Evolutionary conservation across 306 rosid genomes (phyloP), one percentile per base, ranked within the genome.

Genomic region (Cercis canadensis): DNA sequence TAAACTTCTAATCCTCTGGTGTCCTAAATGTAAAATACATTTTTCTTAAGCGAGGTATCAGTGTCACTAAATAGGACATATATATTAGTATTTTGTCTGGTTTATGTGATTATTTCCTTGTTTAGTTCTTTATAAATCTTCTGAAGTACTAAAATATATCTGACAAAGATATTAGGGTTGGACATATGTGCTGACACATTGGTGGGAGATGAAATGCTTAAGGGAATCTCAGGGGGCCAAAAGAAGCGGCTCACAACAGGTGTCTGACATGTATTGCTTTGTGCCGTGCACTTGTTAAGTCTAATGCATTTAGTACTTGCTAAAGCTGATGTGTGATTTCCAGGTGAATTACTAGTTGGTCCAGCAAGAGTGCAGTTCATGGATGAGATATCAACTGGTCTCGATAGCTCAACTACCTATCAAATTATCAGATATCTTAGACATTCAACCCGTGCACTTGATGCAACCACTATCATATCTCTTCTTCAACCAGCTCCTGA

Each of bases 181-280:
- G 99, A 95, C 83, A 74, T 87, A 50, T 95, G 99, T 64, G 97
- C 96, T 83, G 99, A 95, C 86, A 95, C 99, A 60, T 80, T 95
- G 83, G 97, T 89, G 44, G 99, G 99, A 62, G 97, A 95, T 82
- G 99, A 91, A 88, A 95, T 95, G 99, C 92, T 95, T 11, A 95
- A 95, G 77, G 99, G 99, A 36, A 92, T 95, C 60, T 95, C 99
- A 8, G 99, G 99, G 43, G 99, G 99, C 5, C 99, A 95, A 82
- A 95, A 95, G 86, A 95, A 95, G 81, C 91, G 99, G 76, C 99
- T 95, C 36, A 87, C 99, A n/a, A 89, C 99, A 82, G 99, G 99
- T 92, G 63, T 67, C 33, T 60, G 54, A 15, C 57, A 65, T 50
- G 37, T 29, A 18, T 24, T 33, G 44, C 47, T 72, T 57, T 66